Base-by-base conservation (phyloP, 164 flowering plant species). In the Magnolia officinalis region DNA sequence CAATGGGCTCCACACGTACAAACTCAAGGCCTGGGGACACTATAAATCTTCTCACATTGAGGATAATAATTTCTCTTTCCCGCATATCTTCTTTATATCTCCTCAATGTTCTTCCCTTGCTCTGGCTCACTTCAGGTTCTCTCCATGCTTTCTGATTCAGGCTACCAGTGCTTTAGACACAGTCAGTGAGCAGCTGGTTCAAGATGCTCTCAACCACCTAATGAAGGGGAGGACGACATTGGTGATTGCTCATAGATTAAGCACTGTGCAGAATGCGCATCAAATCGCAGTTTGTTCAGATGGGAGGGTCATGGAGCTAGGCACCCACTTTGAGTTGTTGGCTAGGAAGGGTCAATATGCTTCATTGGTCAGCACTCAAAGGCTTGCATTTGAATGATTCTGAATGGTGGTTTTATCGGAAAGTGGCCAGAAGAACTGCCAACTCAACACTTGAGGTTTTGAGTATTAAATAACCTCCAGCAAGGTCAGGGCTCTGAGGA, bases 131-230 rank as follows among this genome's bases (percentile, higher is more conserved):
- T n/a, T 11, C 19, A 71, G 63, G 71, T 81, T 75, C 13, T 63
- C 6, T 19, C 52, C 11, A 23, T 72, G 45, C 29, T 72, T 55
- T 80, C 20, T 21, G 24, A 20, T 80, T 80, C 83, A 95, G 99
- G 98, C 97, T 2, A 96, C 99, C 4, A 96, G 99, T 85, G 96
- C 98, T 64, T 79, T 96, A 79, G 98, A 96, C 82, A 86, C 98
- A 51, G 90, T 87, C 6, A 94, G 99, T 63, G 98, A 96, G 83
- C 90, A 90, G 23, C 80, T 96, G 79, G 98, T 94, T 50, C 98
- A 96, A 86, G 92, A 88, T 65, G 97, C 98, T 37, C 87, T 94
- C 75, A 84, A 88, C 81, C 91, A 80, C 75, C 85, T 94, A 76
- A 92, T 94, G 97, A 91, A 90, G 80, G 98, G 91, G 63, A 87